Conservation (phyloP, 2,329 filamentous ascomycete species). For the Trichoderma pleuroti region DNA sequence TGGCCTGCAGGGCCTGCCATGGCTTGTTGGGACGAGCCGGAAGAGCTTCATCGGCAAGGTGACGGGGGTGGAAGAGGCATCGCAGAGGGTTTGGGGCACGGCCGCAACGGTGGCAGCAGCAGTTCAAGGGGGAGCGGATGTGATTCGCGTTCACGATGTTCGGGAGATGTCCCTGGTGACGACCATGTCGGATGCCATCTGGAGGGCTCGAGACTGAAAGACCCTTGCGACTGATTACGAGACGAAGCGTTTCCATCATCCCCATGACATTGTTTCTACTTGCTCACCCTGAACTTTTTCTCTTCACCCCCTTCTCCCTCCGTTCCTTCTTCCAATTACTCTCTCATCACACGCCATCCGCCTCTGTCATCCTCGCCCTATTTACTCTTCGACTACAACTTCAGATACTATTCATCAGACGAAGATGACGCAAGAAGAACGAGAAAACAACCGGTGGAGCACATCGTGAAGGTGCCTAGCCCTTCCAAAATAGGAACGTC, state of each 20-base stretch:
- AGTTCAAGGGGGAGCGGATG: slow-evolving; percentile 81
- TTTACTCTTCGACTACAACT: no score
- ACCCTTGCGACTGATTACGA: no score
- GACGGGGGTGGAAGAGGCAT: slow-evolving; percentile 69
- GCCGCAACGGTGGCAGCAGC: slow-evolving; percentile 84
- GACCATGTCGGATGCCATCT: slow-evolving; percentile 91
- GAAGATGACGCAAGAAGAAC: not conserved
- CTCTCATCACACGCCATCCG: not conserved
- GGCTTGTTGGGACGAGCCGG: slow-evolving; percentile 83
- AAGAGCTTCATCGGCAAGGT: slow-evolving; percentile 85
- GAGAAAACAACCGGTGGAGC: not conserved
- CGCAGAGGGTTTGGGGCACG: slow-evolving; percentile 76
- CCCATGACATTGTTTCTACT: not conserved
- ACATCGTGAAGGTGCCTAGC: not conserved
- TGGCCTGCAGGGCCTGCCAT: slow-evolving; percentile 68
- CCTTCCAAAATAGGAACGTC: not conserved
- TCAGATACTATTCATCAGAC: not conserved
- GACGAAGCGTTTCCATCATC: not conserved
- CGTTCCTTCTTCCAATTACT: not conserved
- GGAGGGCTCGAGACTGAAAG: slow-evolving; percentile 48
- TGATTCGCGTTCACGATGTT: slow-evolving; percentile 90
- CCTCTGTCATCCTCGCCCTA: not conserved
- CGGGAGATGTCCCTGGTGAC: slow-evolving; percentile 79
- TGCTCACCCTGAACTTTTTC: not conserved
- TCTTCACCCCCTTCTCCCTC: not conserved